Evolutionary conservation across 75 land plant genomes (phyloP), one percentile per base, ranked within the genome.

Genomic region (Picea glauca): DNA sequence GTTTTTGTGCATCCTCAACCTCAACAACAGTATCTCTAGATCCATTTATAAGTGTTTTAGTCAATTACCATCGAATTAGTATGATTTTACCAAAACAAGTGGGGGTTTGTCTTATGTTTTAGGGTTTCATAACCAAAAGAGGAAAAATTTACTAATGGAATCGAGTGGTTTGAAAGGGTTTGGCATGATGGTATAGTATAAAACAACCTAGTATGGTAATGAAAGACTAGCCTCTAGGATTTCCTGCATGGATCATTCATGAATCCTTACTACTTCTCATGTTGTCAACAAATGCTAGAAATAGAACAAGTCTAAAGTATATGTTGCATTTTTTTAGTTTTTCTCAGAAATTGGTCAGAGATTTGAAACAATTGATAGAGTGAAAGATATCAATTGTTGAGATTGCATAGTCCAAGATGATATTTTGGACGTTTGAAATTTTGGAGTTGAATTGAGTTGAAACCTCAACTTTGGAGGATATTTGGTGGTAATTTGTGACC

Each of bases 71-170:
- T 70, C 40, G 35, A 70, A 70, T 38, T 70, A 43, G 54, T 43
- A 70, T 40, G 40, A 70, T 70, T 70, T 70, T 54, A 23, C 74
- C 74, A 56, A 70, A 38, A 70, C 54, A 43, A 70, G 74, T 70
- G 74, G 74, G 74, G 56, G n/a, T 70, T 40, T n/a, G 20, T 70
- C 32, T 38, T 43, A 18, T 43, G 12, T 18, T 70, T n/a, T 70
- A 70, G 74, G 74, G 54, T 70, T 70, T 38, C 12, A 70, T 43
- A 35, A 20, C 54, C 26, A 20, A 43, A n/a, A 70, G 73, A 70
- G 26, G 74, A 54, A 70, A 66, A 66, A 35, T 38, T 70, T 43
- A 20, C n/a, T n/a, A 3, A 70, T 70, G 74, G 56, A 70, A 9
- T 20, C 23, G 21, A 13, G 50, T 70, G 23, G 23, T 43, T 20